These are phyloP conservation scores for Cucurbita moschata DNA, from an alignment of 306 rosid species.

Conservation along the genomic window DNA sequence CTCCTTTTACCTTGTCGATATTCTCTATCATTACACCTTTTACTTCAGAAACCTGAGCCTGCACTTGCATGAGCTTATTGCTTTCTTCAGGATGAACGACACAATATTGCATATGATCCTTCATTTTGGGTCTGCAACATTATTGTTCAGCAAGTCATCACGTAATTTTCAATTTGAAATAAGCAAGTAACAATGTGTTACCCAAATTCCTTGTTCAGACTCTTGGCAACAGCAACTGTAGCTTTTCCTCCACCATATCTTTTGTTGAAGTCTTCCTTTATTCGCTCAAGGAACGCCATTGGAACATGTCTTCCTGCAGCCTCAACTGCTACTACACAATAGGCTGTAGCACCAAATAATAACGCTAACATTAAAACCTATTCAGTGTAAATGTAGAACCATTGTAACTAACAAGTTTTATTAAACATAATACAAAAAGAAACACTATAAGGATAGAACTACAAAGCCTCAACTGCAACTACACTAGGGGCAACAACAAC, in stretches of 20 bases:
- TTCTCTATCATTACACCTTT: constrained; percentile 9
- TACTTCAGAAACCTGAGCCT: constrained; percentile 12
- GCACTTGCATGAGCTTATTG: constrained; percentile 1
- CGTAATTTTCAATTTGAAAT: not conserved
- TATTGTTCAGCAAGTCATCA: not conserved
- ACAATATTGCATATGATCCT: constrained; percentile 12
- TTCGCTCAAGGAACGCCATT: constrained; percentile 6
- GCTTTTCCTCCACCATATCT: constrained; percentile 16
- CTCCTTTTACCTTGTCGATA: constrained; percentile 7
- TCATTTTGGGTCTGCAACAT: constrained; percentile 8
- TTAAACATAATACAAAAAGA: not conserved
- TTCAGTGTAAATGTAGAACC: not conserved
- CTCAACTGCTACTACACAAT: constrained; percentile 10
- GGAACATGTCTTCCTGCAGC: constrained; percentile 9
- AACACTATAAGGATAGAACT: not conserved
- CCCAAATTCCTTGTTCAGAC: constrained; percentile 13
- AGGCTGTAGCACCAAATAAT: not conserved
- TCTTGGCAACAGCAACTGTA: constrained; percentile 6
- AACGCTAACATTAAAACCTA: not conserved
- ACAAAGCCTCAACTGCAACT: not conserved
- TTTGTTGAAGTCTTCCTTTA: constrained; percentile 6
- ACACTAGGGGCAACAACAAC: too few relatives aligned
- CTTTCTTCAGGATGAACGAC: constrained; percentile 11
- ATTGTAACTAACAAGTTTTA: not conserved
- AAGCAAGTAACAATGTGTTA: not conserved